Base-by-base conservation (phyloP, 257 asterid species). In the Echium plantagineum region DNA sequence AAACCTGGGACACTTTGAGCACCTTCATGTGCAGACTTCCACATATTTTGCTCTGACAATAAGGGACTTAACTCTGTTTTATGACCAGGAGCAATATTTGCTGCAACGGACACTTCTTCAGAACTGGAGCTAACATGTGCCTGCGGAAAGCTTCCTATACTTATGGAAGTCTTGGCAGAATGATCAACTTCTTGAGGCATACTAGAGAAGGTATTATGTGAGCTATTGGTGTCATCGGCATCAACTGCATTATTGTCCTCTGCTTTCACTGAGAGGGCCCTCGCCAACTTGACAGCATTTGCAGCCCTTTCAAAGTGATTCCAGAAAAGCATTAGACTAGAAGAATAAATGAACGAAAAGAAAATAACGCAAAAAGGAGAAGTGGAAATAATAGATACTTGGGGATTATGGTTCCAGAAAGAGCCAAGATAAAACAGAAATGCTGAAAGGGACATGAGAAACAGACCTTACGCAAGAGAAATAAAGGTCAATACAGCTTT, bases 391-490 rank as follows among this genome's bases (percentile, higher is more conserved):
- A 38, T 15, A 38, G 48, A 15, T 38, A 38, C 3, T 7, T 12
- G 16, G 10, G 17, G 57, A 53, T 47, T 22, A 13, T 22, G 24
- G 49, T 21, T 5, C 15, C 10, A 53, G 47, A 26, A 59, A 42
- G 21, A 62, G 48, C 10, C 5, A 42, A 17, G 35, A 26, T 8
- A 7, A 22, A 42, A 22, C 24, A 30, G 59, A 51, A 0, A 42
- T 13, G 19, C 26, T 59, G 12, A 15, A 31, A 58, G 42, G 57
- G 57, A 19, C 31, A 71, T 57, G 57, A 55, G 38, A 53, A 52
- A 60, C 65, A 52, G 59, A 93, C 99, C 99, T 93, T 84, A 79
- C 94, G 65, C 99, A 93, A 65, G 99, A 93, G 74, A 89, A 89
- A 68, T 93, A 93, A 64, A 93, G 94, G 76, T 84, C 94, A 66